Percentiles rank a stretch among this genome's conserved stretches.
Evolutionary conservation across 1,284 basidiomycete species (phyloP).

Genomic region (Malassezia restricta): DNA sequence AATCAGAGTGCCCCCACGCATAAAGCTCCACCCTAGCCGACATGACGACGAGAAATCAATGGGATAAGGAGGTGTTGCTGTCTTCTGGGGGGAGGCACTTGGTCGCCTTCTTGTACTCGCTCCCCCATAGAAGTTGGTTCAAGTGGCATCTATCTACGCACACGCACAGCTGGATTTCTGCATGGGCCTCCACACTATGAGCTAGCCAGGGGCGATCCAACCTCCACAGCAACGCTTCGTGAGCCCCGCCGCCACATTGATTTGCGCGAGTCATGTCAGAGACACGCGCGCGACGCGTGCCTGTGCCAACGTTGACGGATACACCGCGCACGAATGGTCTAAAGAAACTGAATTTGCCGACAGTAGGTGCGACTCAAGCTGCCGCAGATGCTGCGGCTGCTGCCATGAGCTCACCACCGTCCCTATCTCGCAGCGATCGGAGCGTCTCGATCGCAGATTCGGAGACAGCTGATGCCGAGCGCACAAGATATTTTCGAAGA

Average conservation of each 20-base stretch:
- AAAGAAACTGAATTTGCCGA: conserved; percentile 31
- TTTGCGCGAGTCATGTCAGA: neutral
- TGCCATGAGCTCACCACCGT: conserved; percentile 8
- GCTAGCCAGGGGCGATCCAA: no score
- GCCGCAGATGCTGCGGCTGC: conserved; percentile 34
- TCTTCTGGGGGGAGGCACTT: neutral
- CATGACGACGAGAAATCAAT: neutral
- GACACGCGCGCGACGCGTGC: neutral
- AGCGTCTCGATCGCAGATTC: neutral
- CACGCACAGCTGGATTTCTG: neutral
- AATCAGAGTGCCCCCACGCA: neutral
- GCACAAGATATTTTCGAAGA: conserved; percentile 78
- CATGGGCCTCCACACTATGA: neutral
- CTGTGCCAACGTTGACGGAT: neutral
- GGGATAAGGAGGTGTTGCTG: neutral
- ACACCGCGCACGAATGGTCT: conserved; percentile 14
- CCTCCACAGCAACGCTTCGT: no score
- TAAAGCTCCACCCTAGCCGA: neutral
- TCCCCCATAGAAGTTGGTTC: conserved; percentile 4
- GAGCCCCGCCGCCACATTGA: neutral
- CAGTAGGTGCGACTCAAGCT: conserved; percentile 30
- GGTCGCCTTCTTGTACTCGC: neutral
- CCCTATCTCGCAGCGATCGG: neutral
- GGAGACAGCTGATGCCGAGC: conserved; percentile 52
- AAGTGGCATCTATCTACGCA: neutral